Percentiles rank a stretch among this genome's conserved stretches.
Evolutionary conservation across 2,329 filamentous ascomycete species (phyloP).

Genomic region (Neonectria hederae): DNA sequence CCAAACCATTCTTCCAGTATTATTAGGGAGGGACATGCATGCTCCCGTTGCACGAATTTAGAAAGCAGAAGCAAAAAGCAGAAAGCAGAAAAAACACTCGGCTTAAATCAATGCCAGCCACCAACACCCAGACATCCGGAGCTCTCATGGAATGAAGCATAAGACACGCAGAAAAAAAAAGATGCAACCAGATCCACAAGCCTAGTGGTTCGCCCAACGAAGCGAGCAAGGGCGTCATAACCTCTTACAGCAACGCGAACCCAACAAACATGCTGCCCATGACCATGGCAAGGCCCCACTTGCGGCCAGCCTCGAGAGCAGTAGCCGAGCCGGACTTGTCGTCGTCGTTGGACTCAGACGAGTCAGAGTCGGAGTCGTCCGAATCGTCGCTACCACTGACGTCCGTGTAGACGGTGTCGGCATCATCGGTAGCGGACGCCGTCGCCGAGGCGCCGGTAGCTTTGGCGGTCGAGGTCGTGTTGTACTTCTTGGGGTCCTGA

Average conservation of each 20-base stretch:
- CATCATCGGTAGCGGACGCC: conserved; percentile 42
- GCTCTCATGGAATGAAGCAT: conserved; percentile 35
- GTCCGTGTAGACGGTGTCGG: conserved; percentile 49
- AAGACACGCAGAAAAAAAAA: conserved; percentile 29
- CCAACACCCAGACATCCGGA: conserved; percentile 42
- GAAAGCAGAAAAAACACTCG: conserved; percentile 23
- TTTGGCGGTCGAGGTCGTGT: conserved; percentile 57
- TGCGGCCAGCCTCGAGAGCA: conserved; percentile 48
- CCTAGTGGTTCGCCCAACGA: not conserved
- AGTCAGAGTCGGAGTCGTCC: conserved; percentile 20
- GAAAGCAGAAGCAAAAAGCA: conserved; percentile 8
- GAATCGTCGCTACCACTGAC: conserved; percentile 23
- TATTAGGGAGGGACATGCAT: conserved; percentile 35
- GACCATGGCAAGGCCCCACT: conserved; percentile 51
- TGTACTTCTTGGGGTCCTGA: conserved; percentile 67
- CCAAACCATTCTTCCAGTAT: conserved; percentile 26
- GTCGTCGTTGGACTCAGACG: conserved; percentile 19
- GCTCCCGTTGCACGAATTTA: conserved; percentile 14
- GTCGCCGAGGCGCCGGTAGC: conserved; percentile 51
- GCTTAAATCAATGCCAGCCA: conserved; percentile 29
- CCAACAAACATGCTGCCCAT: conserved; percentile 52
- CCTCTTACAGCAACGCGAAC: conserved; percentile 51
- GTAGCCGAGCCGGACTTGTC: conserved; percentile 42
- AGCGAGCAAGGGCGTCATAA: not conserved
- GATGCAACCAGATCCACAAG: conserved; percentile 27